A percentile compares a stretch with the other conserved stretches of the same genome.
Evolutionary conservation across 2,329 filamentous ascomycete genomes (phyloP).

Genomic region (Clonostachys rosea): DNA sequence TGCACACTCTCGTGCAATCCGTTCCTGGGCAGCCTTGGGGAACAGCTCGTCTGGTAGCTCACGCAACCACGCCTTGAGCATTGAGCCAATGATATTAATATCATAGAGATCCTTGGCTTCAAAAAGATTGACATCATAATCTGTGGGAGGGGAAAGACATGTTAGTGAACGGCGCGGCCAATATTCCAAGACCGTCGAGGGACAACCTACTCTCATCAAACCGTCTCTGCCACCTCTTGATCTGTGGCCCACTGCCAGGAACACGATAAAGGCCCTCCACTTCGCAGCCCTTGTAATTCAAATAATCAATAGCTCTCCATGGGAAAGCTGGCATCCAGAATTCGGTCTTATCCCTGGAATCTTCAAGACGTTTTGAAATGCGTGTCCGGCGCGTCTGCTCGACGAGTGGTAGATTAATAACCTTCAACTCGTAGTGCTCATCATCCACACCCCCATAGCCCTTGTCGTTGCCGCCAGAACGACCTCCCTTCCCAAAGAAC

Average conservation of each 20-base stretch:
- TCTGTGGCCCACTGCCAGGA: constrained; percentile 82
- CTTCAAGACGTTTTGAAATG: constrained; percentile 84
- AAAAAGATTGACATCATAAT: constrained; percentile 86
- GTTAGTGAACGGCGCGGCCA: too few species aligned
- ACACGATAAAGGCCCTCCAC: constrained; percentile 92
- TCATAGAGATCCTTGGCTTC: constrained; percentile 85
- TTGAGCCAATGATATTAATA: constrained; percentile 92
- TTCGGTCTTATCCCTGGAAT: constrained; percentile 90
- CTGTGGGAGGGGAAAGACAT: constrained; percentile 29
- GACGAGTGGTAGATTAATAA: constrained; percentile 81
- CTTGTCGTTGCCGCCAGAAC: constrained; percentile 35
- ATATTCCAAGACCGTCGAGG: background rate
- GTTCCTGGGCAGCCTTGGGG: constrained; percentile 76
- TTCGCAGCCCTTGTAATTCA: constrained; percentile 92
- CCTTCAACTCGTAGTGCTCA: constrained; percentile 77
- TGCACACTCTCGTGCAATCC: constrained; percentile 74
- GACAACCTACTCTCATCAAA: constrained; percentile 71
- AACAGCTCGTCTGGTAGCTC: constrained; percentile 94
- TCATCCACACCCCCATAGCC: constrained; percentile 53
- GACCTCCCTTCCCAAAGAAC: constrained; percentile 75
- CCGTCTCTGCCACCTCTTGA: constrained; percentile 88
- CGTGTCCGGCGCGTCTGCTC: constrained; percentile 88
- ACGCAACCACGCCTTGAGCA: constrained; percentile 94
- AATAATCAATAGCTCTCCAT: constrained; percentile 92
- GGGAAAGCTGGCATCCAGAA: constrained; percentile 98